Conservation (phyloP, 225 moss, liverwort and hornwort species). For the Pseudoscleropodium purum region DNA sequence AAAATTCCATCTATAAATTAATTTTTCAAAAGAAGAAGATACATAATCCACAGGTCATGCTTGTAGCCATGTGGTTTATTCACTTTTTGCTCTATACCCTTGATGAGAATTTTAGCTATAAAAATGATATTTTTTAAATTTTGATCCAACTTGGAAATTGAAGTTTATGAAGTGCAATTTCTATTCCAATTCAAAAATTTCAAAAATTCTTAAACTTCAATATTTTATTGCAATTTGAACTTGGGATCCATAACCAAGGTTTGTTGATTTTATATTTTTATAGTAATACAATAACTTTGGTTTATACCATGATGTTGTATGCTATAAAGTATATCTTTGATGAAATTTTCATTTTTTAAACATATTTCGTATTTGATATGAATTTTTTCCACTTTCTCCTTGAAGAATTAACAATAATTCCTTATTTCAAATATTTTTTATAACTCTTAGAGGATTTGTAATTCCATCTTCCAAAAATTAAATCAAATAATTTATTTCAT, state of each 20-base stretch:
- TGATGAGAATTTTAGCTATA: background rate
- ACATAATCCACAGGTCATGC: background rate
- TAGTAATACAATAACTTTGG: background rate
- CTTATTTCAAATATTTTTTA: too few species aligned
- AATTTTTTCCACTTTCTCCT: background rate
- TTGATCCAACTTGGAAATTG: background rate
- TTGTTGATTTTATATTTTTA: background rate
- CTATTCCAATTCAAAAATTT: background rate
- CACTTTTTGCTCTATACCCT: background rate
- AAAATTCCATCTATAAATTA: background rate
- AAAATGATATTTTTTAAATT: background rate
- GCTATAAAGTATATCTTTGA: background rate
- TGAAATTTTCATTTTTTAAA: background rate
- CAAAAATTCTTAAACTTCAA: background rate
- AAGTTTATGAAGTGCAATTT: background rate
- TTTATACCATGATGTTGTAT: background rate
- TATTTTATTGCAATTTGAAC: background rate
- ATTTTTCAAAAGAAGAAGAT: background rate
- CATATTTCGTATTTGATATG: background rate
- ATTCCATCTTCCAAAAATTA: background rate
- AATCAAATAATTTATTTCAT: too few species aligned
- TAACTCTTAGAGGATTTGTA: background rate
- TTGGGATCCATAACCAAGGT: background rate
- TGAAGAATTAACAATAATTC: background rate
- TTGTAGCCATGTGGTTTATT: background rate